A percentile compares a stretch with the other conserved stretches of the same genome.
phyloP scores from a whole-genome alignment of 2,329 filamentous ascomycete genomes.

The Diaporthe ampelina region DNA sequence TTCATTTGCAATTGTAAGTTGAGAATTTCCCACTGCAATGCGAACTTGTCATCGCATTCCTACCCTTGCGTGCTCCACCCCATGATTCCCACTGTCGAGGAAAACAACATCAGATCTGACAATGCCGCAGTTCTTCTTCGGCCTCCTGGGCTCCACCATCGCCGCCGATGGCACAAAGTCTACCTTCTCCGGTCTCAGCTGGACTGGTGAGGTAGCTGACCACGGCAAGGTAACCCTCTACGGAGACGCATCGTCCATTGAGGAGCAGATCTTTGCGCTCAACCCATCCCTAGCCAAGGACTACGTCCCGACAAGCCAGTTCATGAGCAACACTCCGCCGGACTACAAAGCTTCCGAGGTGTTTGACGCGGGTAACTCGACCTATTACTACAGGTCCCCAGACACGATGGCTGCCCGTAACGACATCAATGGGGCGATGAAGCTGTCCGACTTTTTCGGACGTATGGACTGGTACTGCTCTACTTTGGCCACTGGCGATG shows the following conservation, averaged over 20 bases:
- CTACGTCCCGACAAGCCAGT: neutral
- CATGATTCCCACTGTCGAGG: neutral
- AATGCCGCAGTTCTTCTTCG: neutral
- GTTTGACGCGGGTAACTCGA: neutral
- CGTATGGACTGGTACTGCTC: neutral
- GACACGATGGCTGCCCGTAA: neutral
- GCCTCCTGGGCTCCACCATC: conserved; percentile 6
- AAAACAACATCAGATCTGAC: neutral
- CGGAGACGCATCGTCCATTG: conserved; percentile 7
- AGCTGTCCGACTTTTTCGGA: neutral
- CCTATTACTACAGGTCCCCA: conserved; percentile 5
- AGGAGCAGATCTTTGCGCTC: conserved; percentile 34
- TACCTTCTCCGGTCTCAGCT: neutral
- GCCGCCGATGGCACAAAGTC: neutral
- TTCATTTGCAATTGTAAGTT: neutral
- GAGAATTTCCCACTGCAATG: no score
- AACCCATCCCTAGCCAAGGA: conserved; percentile 2
- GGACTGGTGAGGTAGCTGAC: conserved; percentile 18
- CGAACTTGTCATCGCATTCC: no score
- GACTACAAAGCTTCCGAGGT: neutral
- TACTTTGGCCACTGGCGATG: conserved; percentile 21
- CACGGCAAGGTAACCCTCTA: conserved; percentile 22
- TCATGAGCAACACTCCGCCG: neutral
- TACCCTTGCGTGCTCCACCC: neutral
- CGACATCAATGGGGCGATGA: neutral